Conservation (phyloP, 2,329 filamentous ascomycete genomes). For the Zopfia rhizophila region DNA sequence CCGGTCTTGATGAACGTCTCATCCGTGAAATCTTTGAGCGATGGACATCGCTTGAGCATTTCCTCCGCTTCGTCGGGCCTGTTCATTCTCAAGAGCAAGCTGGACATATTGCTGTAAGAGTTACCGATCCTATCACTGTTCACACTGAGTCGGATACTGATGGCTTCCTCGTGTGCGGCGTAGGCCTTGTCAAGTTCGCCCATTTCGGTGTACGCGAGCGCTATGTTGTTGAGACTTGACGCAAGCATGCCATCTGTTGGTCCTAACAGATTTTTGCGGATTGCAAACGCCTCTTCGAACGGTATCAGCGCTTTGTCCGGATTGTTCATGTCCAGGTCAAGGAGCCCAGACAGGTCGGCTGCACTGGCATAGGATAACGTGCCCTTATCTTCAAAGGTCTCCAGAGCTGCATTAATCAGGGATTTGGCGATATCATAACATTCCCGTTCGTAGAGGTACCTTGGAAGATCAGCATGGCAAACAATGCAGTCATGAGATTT, state of each 20-base stretch:
- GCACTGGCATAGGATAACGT: slow-evolving; percentile 40
- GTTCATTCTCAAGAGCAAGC: slow-evolving; percentile 47
- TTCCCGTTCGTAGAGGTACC: slow-evolving; percentile 49
- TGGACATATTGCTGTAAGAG: slow-evolving; percentile 53
- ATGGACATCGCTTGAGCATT: slow-evolving; percentile 45
- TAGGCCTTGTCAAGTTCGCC: slow-evolving; percentile 40
- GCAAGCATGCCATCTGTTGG: slow-evolving; percentile 41
- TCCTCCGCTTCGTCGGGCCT: slow-evolving; percentile 49
- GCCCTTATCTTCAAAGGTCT: slow-evolving; percentile 32
- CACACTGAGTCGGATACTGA: slow-evolving; percentile 39
- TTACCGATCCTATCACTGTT: slow-evolving; percentile 50
- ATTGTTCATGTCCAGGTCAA: slow-evolving; percentile 42
- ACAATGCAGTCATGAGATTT: slow-evolving; percentile 32
- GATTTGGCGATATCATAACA: slow-evolving; percentile 33
- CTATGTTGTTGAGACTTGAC: slow-evolving; percentile 45
- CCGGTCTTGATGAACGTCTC: slow-evolving; percentile 49
- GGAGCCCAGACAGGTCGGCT: slow-evolving; percentile 42
- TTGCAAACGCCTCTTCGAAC: slow-evolving; percentile 35
- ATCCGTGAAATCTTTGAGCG: slow-evolving; percentile 49
- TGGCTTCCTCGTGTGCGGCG: slow-evolving; percentile 40
- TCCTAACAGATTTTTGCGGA: slow-evolving; percentile 29
- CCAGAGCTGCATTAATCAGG: slow-evolving; percentile 35
- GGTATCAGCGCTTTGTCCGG: slow-evolving; percentile 29
- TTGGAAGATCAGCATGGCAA: slow-evolving; percentile 31
- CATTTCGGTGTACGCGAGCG: slow-evolving; percentile 48